Evolutionary conservation across 176 grass and related monocot species (phyloP).

Genomic region (Tillandsia leiboldiana): DNA sequence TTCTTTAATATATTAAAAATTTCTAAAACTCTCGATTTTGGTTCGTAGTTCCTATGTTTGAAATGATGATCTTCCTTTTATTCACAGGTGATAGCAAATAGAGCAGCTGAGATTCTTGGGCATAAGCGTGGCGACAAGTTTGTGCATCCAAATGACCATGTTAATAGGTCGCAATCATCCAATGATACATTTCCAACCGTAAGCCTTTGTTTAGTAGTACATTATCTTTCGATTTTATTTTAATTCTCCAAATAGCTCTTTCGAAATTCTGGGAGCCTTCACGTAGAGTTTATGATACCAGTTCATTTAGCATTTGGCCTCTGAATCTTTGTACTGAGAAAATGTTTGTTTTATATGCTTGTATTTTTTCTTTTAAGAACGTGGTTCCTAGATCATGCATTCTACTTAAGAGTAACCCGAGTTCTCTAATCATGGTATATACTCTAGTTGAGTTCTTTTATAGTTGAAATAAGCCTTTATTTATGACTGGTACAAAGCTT

Average conservation of each 20-base stretch:
- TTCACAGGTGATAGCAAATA: slow-evolving; percentile 87
- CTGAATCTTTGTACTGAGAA: not conserved
- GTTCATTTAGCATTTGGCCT: not conserved
- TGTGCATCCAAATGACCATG: slow-evolving; percentile 98
- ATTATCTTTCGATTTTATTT: not conserved
- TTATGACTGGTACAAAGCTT: not conserved
- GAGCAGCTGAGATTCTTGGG: slow-evolving; percentile 92
- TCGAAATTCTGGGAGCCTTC: no score
- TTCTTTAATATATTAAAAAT: not conserved
- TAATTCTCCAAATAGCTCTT: no score
- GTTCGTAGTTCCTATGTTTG: not conserved
- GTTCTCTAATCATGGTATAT: not conserved
- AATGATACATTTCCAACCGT: slow-evolving; percentile 99
- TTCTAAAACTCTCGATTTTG: not conserved
- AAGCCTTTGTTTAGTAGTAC: slow-evolving; percentile 21
- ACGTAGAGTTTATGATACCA: not conserved
- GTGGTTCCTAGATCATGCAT: not conserved
- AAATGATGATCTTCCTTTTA: slow-evolving; percentile 10
- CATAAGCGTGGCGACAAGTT: slow-evolving; percentile 80
- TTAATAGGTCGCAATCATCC: slow-evolving; percentile 93
- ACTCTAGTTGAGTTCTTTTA: not conserved
- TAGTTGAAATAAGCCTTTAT: not conserved
- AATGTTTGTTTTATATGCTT: not conserved
- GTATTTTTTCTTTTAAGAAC: not conserved
- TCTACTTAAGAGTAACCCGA: not conserved